Evolutionary conservation across 805 yeast species (phyloP), one percentile per base, ranked within the genome.

Genomic region (Brettanomyces naardenensis): DNA sequence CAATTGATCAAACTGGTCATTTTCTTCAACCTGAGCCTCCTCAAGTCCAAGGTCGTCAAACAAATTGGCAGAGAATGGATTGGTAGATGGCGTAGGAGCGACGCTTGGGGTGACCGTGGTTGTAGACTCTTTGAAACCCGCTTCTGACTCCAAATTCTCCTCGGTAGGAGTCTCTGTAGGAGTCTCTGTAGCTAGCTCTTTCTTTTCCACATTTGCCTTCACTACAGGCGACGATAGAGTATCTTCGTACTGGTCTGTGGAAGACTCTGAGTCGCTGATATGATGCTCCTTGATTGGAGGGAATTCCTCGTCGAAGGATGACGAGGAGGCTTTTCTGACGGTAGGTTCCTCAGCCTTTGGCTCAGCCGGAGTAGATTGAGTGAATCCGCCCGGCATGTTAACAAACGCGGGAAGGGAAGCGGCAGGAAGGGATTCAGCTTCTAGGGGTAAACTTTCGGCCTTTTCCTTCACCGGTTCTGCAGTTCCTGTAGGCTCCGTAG

Each of bases 1-100:
- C 11, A 42, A 71, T 44, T 64, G 68, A 41, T 61, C 70, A 43
- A 65, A 66, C 19, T 50, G 61, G 37, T 47, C 53, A 21, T 52
- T 26, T 4, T 32, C 33, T 28, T 45, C 49, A 26, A 41, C 51
- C 28, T 40, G 48, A 6, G 65, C 64, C 21, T 58, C 65, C 38
- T 61, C 63, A 9, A 55, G 37, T 19, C 56, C 60, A n/a, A 63
- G 46, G 35, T 61, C 63, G 36, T 62, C 66, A 46, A 60, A 60
- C 46, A 56, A 36, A 37, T 47, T 49, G 7, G 39, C 34, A 6
- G 47, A 38, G 41, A 53, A 53, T 26, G 58, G 58, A 38, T 53
- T 53, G 33, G 43, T 43, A 7, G 51, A 44, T 6, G 13, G 13
- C 3, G 21, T 20, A 19, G 35, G 14, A 7, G 35, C 14, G n/a